These are phyloP conservation scores for Didymella arachidicola DNA, from an alignment of 2,329 filamentous ascomycete genomes.

Conservation along the genomic window DNA sequence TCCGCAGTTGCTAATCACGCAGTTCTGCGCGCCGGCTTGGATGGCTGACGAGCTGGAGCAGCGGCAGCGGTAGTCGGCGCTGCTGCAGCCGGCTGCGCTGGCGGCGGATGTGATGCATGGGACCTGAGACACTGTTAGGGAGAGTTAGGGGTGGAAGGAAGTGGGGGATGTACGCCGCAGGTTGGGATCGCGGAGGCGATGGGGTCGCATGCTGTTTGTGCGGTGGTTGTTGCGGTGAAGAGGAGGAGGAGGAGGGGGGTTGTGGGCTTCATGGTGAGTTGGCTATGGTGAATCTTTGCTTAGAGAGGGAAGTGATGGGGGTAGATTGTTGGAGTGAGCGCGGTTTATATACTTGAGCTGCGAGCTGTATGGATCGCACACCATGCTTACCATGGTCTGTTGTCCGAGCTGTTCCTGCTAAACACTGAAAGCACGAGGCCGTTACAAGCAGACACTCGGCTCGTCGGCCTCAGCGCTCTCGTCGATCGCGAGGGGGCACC, in stretches of 20 bases:
- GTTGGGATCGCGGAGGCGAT: conserved; percentile 21
- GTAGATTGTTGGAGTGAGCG: no score
- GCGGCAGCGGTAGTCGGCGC: conserved; percentile 24
- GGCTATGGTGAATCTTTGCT: no score
- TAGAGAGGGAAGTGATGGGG: no score
- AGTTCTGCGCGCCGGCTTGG: conserved; percentile 21
- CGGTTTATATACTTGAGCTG: conserved; percentile 4
- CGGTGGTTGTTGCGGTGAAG: conserved; percentile 16
- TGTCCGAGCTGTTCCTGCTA: background rate
- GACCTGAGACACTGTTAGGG: background rate
- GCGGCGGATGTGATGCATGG: conserved; percentile 24
- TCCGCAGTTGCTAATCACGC: conserved; percentile 26
- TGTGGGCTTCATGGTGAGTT: conserved; percentile 14
- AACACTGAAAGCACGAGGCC: background rate
- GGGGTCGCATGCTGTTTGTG: conserved; percentile 26
- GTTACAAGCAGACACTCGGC: conserved; percentile 11
- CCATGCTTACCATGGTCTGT: background rate
- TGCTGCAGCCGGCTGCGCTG: conserved; percentile 17
- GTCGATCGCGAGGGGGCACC: conserved; percentile 12
- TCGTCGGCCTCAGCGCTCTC: background rate
- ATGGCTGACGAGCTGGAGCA: conserved; percentile 23
- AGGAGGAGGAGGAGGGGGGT: conserved; percentile 13
- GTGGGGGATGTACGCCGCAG: conserved; percentile 18
- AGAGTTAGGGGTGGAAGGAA: background rate
- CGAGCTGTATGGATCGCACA: background rate